phyloP scores from a whole-genome alignment of 441 rosid genomes.

The Omphalea diandra region DNA sequence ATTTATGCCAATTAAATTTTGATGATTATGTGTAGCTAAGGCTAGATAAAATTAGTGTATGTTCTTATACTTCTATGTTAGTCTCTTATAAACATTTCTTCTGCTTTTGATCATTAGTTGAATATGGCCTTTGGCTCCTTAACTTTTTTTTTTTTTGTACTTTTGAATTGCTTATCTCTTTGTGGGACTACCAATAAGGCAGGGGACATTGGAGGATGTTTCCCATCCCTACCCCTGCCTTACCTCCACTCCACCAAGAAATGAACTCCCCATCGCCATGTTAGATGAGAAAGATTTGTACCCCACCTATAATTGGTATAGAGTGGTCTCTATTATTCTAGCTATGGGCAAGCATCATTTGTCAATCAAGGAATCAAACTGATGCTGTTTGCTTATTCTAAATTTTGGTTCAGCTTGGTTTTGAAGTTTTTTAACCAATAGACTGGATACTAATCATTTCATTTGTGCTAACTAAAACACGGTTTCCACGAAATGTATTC shows the following conservation, averaged over 20 bases:
- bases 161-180: neutral
- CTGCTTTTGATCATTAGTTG: constrained; percentile 6
- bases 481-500: too few relatives aligned
- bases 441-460: too few relatives aligned
- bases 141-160: neutral
- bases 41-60: too few relatives aligned
- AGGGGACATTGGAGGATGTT: too few relatives aligned
- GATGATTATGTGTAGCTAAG: neutral
- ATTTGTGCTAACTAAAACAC: neutral
- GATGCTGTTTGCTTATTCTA: neutral
- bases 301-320: too few relatives aligned
- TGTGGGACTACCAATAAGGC: neutral
- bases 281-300: neutral
- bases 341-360: neutral
- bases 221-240: neutral
- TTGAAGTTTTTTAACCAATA: neutral
- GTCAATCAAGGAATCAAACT: neutral
- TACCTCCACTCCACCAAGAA: neutral
- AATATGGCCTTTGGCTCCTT: neutral
- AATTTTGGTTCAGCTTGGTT: neutral
- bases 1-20: too few relatives aligned
- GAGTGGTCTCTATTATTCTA: neutral
- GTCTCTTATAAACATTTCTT: neutral
- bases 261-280: neutral
- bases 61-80: neutral